phyloP scores from a whole-genome alignment of 2,329 filamentous ascomycete species.

The Periconia macrospinosa region DNA sequence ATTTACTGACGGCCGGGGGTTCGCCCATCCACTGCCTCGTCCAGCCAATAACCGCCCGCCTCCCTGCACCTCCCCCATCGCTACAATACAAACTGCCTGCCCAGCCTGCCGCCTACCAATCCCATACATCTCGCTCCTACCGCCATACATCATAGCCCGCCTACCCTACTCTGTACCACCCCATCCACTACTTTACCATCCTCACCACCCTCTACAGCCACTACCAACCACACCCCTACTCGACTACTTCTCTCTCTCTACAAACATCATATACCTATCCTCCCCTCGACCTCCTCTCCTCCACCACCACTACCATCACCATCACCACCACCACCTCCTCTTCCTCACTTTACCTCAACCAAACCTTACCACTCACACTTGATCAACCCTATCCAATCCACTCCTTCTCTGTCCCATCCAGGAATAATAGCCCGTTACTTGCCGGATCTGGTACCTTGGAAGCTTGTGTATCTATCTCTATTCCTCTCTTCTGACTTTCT shows the following conservation, averaged over 20 bases:
- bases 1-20: constrained; percentile 38
- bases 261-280: background rate
- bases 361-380: constrained; percentile 5
- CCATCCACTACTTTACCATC: constrained; percentile 25
- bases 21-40: constrained; percentile 8
- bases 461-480: constrained; percentile 13
- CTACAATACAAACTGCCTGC: constrained; percentile 5
- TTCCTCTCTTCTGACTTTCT: constrained; percentile 20
- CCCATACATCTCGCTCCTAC: constrained; percentile 34
- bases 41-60: constrained; percentile 30
- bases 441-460: constrained; percentile 20
- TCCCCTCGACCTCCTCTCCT: background rate
- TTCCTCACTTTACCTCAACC: constrained; percentile 9
- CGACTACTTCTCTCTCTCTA: no score
- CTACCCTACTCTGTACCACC: constrained; percentile 23
- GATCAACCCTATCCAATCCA: background rate
- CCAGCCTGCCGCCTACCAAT: constrained; percentile 28
- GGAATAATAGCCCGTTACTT: constrained; percentile 9
- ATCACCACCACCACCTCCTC: constrained; percentile 2
- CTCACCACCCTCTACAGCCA: constrained; percentile 12
- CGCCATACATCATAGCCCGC: constrained; percentile 42
- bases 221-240: background rate
- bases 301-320: background rate
- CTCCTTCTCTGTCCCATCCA: background rate
- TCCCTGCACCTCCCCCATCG: background rate